phyloP scores from a whole-genome alignment of 2,329 filamentous ascomycete species.

The Calonectria leucothoes region DNA sequence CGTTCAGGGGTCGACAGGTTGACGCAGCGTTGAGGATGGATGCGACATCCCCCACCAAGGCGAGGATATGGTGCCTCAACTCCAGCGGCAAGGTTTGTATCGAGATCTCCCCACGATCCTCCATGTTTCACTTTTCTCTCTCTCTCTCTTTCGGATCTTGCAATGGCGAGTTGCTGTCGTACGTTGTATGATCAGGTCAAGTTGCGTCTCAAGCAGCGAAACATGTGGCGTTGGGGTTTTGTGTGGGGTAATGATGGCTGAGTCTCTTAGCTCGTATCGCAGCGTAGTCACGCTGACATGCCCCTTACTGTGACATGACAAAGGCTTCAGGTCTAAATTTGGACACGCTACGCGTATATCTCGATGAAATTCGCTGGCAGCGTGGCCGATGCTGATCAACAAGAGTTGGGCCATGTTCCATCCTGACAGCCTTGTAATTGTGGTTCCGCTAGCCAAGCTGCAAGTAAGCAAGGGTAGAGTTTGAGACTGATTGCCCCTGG shows the following conservation, averaged over 20 bases:
- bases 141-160: background rate
- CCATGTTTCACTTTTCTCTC: background rate
- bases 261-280: background rate
- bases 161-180: background rate
- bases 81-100: background rate
- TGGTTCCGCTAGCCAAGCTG: background rate
- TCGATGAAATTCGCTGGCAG: background rate
- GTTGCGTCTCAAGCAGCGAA: background rate
- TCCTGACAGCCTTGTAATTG: background rate
- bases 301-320: background rate
- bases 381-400: background rate
- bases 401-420: background rate
- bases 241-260: background rate
- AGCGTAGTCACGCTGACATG: background rate
- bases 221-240: background rate
- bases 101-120: background rate
- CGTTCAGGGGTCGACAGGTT: background rate
- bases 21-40: background rate
- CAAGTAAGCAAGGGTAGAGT: background rate
- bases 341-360: background rate
- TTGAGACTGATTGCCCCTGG: background rate
- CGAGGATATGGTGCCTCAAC: background rate
- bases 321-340: background rate
- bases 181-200: background rate
- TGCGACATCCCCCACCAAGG: background rate